These are phyloP conservation scores for Carex arenaria DNA, from an alignment of 202 grass and related monocot genomes.

Conservation along the genomic window DNA sequence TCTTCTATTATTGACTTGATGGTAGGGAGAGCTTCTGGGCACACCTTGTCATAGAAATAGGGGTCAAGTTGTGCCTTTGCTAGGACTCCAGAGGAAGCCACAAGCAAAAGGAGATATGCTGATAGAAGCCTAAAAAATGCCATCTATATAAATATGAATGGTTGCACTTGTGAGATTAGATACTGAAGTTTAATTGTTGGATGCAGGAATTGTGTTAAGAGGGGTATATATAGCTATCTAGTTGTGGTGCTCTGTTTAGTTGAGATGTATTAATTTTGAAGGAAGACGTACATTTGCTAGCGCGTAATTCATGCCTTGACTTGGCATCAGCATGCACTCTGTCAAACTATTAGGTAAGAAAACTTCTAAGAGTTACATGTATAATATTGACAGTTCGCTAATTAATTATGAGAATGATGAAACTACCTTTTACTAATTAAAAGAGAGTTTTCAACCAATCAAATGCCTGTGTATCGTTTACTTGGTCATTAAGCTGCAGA, in stretches of 20 bases:
- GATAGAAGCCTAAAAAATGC: neutral
- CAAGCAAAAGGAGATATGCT: conserved; percentile 25
- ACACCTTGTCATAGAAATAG: conserved; percentile 61
- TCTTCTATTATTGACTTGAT: conserved; percentile 45
- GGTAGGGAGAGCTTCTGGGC: conserved; percentile 53
- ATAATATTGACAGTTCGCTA: conserved; percentile 11
- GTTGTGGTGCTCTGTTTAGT: neutral
- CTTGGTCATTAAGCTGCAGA: neutral
- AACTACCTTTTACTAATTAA: neutral
- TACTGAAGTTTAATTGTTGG: neutral
- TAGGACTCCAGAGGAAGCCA: conserved; percentile 3
- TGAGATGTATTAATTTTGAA: neutral
- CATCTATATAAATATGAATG: neutral
- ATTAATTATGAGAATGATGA: conserved; percentile 17
- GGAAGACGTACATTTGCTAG: neutral
- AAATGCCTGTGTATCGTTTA: neutral
- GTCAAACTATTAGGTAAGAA: conserved; percentile 43
- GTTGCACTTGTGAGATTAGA: neutral
- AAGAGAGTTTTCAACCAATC: neutral
- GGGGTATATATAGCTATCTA: conserved; percentile 43
- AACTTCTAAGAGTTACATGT: neutral
- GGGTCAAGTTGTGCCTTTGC: conserved; percentile 44
- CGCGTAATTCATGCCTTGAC: conserved; percentile 17
- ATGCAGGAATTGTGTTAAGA: neutral
- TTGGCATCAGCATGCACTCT: conserved; percentile 6